phyloP scores from a whole-genome alignment of 129 eudicot genomes.

The Tagetes erecta region DNA sequence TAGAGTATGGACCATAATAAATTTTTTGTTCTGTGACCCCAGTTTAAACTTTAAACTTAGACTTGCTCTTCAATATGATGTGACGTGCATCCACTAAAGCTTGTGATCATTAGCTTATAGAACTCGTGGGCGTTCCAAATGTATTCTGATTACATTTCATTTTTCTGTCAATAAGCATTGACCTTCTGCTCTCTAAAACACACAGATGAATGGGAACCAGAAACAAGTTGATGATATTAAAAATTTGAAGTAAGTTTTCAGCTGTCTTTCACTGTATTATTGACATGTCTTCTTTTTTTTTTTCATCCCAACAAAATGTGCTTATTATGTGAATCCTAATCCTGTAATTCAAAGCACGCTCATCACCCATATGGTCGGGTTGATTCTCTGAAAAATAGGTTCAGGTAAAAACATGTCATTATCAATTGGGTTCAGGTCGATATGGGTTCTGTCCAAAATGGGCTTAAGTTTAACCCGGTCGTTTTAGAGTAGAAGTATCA shows the following conservation, averaged over 20 bases:
- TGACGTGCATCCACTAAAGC: constrained; percentile 12
- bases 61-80: background rate
- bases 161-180: background rate
- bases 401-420: background rate
- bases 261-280: background rate
- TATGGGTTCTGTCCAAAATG: background rate
- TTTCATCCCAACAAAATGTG: background rate
- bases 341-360: background rate
- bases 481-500: background rate
- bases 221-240: constrained; percentile 23
- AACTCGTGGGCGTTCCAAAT: background rate
- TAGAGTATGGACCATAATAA: background rate
- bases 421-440: background rate
- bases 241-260: constrained; percentile 41
- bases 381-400: background rate
- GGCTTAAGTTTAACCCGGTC: background rate
- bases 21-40: background rate
- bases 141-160: constrained; percentile 7
- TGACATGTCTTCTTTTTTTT: background rate
- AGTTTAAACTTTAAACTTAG: background rate
- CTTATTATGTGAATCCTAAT: background rate
- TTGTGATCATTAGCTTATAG: background rate
- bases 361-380: constrained; percentile 1
- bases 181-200: constrained; percentile 15
- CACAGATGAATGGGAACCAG: constrained; percentile 37